These are phyloP conservation scores for Dittrichia graveolens DNA, from an alignment of 129 eudicot species.

Conservation along the genomic window DNA sequence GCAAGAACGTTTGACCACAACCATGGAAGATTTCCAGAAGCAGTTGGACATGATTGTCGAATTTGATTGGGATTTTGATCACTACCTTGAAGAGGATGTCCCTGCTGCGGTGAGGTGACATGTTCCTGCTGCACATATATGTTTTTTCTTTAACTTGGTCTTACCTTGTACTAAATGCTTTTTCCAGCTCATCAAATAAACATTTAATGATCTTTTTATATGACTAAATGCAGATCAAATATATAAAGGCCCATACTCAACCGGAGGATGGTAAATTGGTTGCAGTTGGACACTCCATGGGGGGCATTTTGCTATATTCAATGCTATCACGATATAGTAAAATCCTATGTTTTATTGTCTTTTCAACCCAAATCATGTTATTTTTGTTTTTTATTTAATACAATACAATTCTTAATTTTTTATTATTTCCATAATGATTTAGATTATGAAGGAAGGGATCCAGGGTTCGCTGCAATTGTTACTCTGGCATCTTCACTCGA, in stretches of 20 bases:
- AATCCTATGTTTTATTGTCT: background rate
- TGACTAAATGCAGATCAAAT: slow-evolving; percentile 59
- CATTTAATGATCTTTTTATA: slow-evolving; percentile 6
- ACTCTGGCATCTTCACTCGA: slow-evolving; percentile 96
- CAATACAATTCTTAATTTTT: background rate
- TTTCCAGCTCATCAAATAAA: background rate
- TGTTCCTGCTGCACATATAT: slow-evolving; percentile 39
- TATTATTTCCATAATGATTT: slow-evolving; percentile 17
- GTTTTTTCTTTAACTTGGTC: background rate
- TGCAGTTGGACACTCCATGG: slow-evolving; percentile 98
- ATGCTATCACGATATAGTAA: slow-evolving; percentile 81
- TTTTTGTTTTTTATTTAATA: slow-evolving; percentile 5
- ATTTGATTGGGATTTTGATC: slow-evolving; percentile 98
- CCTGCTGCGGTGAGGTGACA: slow-evolving; percentile 99
- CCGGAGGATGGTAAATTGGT: slow-evolving; percentile 82
- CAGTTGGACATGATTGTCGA: slow-evolving; percentile 80
- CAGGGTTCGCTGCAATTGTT: slow-evolving; percentile 77
- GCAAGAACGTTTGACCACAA: slow-evolving; percentile 71
- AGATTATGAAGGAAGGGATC: slow-evolving; percentile 75
- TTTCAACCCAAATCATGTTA: background rate
- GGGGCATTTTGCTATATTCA: slow-evolving; percentile 90
- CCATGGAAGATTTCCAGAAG: slow-evolving; percentile 86
- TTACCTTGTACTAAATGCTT: background rate
- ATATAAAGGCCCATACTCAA: slow-evolving; percentile 64
- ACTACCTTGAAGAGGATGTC: slow-evolving; percentile 91